Percentiles rank a stretch among this genome's conserved stretches.
These are phyloP conservation scores for Ophiocordyceps unilateralis DNA, from an alignment of 2,329 filamentous ascomycete species.

Conservation along the genomic window DNA sequence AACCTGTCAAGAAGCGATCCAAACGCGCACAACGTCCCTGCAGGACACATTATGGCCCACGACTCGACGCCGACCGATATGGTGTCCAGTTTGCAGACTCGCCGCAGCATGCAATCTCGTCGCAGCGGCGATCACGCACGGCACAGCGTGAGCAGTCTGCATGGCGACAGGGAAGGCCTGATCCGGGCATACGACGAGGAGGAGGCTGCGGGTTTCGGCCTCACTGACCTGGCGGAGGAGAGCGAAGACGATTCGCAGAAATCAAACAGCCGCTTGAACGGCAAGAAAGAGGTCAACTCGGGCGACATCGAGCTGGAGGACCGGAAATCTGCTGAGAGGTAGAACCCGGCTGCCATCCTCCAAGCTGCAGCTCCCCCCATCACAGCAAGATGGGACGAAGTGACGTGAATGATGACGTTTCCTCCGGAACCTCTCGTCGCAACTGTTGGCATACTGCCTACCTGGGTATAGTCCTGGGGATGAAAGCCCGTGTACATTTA, in stretches of 20 bases:
- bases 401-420: not conserved
- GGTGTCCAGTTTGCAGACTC: constrained; percentile 74
- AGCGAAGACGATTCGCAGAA: constrained; percentile 42
- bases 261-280: constrained; percentile 22
- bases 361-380: not conserved
- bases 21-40: constrained; percentile 52
- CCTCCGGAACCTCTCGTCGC: not conserved
- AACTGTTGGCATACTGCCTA: not conserved
- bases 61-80: constrained; percentile 84
- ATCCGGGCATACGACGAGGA: constrained; percentile 87
- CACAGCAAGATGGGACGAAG: constrained; percentile 2
- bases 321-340: constrained; percentile 23
- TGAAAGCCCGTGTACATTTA: constrained; percentile 2
- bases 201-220: constrained; percentile 51
- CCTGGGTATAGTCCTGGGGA: constrained; percentile 1
- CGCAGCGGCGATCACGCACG: constrained; percentile 51
- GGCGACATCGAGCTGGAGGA: constrained; percentile 33
- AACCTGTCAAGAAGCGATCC: constrained; percentile 91
- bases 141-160: constrained; percentile 45
- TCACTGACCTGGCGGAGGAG: constrained; percentile 66
- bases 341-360: constrained; percentile 6
- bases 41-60: constrained; percentile 40
- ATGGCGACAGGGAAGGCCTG: constrained; percentile 60
- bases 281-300: constrained; percentile 22
- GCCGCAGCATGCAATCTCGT: constrained; percentile 81